Conservation (phyloP, 768 basidiomycete genomes). For the Lactifluus subvellereus region DNA sequence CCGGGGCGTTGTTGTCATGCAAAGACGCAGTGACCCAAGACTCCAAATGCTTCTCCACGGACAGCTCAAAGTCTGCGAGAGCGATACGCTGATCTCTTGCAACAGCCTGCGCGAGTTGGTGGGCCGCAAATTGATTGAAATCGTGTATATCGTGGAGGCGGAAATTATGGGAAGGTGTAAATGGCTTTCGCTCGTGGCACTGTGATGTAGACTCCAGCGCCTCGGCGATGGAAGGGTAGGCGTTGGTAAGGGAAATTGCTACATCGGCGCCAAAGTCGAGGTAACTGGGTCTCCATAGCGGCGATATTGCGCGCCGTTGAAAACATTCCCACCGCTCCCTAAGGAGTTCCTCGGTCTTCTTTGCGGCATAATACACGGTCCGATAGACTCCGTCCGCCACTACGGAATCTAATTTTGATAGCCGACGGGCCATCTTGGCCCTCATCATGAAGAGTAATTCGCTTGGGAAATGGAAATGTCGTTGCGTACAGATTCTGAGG, state of each 20-base stretch:
- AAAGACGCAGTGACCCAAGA: not conserved
- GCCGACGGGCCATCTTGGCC: not conserved
- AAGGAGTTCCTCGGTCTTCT: not conserved
- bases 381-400: no score
- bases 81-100: no score
- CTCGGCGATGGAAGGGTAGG: not conserved
- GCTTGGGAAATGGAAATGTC: no score
- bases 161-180: not conserved
- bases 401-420: no score
- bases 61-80: not conserved
- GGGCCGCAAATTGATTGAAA: not conserved
- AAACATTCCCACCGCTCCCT: not conserved
- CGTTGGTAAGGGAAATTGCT: no score
- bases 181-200: not conserved
- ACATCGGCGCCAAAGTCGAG: no score
- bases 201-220: not conserved
- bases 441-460: no score
- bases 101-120: not conserved
- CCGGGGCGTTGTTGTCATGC: not conserved
- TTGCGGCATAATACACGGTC: not conserved
- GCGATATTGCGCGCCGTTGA: no score
- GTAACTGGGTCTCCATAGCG: no score
- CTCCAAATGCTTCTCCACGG: not conserved
- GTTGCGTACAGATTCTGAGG: no score
- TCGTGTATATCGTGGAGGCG: not conserved